phyloP scores from a whole-genome alignment of 2,329 filamentous ascomycete species.

The Parafenestella ontariensis region DNA sequence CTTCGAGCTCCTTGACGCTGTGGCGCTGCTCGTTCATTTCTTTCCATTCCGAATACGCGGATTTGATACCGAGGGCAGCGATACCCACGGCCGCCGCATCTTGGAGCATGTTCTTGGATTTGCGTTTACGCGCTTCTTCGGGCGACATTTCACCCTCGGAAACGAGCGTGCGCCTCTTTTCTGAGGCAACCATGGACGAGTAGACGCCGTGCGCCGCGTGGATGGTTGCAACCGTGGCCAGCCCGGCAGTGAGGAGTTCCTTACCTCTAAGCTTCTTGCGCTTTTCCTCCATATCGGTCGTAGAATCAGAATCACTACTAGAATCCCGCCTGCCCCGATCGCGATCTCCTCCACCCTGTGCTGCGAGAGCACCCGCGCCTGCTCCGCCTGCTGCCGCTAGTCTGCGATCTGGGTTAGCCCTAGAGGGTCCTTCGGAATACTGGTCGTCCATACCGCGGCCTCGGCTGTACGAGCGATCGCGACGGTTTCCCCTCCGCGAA shows the following conservation, averaged over 20 bases:
- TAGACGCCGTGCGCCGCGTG: conserved; percentile 72
- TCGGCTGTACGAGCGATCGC: conserved; percentile 41
- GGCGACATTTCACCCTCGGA: conserved; percentile 68
- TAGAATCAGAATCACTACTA: conserved; percentile 57
- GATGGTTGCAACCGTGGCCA: conserved; percentile 73
- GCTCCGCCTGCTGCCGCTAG: conserved; percentile 45
- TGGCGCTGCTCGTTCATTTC: conserved; percentile 69
- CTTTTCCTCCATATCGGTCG: conserved; percentile 67
- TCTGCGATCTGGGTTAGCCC: conserved; percentile 49
- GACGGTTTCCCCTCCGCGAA: conserved; percentile 55
- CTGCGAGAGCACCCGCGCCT: conserved; percentile 46
- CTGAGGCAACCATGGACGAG: conserved; percentile 68
- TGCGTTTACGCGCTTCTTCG: conserved; percentile 68
- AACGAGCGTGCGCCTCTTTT: conserved; percentile 66
- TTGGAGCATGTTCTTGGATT: conserved; percentile 68
- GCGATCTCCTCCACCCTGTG: conserved; percentile 26
- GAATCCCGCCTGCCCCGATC: conserved; percentile 29
- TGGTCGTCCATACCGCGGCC: conserved; percentile 54
- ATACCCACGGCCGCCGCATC: conserved; percentile 72
- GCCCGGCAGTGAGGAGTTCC: conserved; percentile 69
- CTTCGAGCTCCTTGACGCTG: conserved; percentile 62
- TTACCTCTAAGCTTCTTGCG: conserved; percentile 71
- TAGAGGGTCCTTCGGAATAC: conserved; percentile 46
- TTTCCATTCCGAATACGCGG: conserved; percentile 71
- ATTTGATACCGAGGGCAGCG: conserved; percentile 71